Percentiles rank a stretch among this genome's conserved stretches.
phyloP scores from a whole-genome alignment of 331 rosid genomes.

The Malus hybrid region DNA sequence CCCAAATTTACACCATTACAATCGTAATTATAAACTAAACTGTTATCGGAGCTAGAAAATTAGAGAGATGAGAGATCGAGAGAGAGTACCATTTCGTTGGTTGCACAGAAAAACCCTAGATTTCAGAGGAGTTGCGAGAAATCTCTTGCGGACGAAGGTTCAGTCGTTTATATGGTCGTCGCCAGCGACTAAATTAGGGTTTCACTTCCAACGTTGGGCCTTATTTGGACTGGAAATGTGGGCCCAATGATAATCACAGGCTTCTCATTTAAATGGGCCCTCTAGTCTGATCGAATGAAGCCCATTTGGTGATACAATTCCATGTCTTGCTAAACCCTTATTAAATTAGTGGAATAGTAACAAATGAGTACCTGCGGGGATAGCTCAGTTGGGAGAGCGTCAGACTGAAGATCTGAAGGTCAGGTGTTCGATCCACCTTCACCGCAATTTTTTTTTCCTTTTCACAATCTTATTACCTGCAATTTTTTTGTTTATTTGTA shows the following conservation, averaged over 20 bases:
- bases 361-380: background rate
- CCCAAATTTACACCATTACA: background rate
- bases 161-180: background rate
- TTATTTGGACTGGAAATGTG: background rate
- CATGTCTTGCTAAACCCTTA: background rate
- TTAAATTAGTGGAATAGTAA: fast-evolving
- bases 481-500: too few species aligned
- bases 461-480: background rate
- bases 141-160: background rate
- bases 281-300: background rate
- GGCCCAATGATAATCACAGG: background rate
- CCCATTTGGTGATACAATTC: too few species aligned
- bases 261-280: background rate
- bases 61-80: background rate
- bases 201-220: background rate
- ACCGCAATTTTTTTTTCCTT: conserved; percentile 29
- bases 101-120: conserved; percentile 9
- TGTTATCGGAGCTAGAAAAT: background rate
- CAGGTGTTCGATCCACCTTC: conserved; percentile 94
- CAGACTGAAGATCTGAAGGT: conserved; percentile 91
- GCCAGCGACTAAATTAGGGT: background rate
- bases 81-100: conserved; percentile 2
- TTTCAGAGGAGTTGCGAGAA: background rate
- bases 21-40: background rate
- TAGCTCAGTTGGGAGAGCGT: conserved; percentile 61